Base-by-base conservation (phyloP, 2,329 filamentous ascomycete species). In the Cytospora chrysosperma region DNA sequence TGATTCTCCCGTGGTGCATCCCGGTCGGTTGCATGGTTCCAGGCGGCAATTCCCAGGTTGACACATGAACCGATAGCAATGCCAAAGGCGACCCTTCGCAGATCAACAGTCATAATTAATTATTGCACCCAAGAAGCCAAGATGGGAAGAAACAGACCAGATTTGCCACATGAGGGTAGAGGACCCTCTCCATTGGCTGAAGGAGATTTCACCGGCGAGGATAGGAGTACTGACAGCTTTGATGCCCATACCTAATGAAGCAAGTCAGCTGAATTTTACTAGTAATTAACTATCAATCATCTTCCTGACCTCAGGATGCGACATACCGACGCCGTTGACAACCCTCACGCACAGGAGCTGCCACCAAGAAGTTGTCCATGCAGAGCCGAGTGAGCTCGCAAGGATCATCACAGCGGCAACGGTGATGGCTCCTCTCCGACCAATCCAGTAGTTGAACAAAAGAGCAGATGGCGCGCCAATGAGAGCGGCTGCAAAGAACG, bases 171-270 rank as follows among this genome's bases (percentile, higher is more conserved):
- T 78, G 0, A 82, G 72, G 19, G 81, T 78, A 1, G 77, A 77
- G 15, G 78, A 79, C 1, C 79, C 80, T 68, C 79, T 73, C 79
- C 79, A 81, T 65, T 77, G 81, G 0, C 78, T 77, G 17, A 80
- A 74, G 0, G 79, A 77, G 0, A 78, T 80, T 68, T 82, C 80
- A 9, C 77, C 78, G 2, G 79, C 79, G 2, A 82, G 72, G 19
- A 81, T 79, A 0, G 79, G 77, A 0, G 79, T 78, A 43, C 78
- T 81, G 40, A 81, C 78, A 0, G 80, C 79, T 65, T 81, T 81
- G 28, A 82, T 74, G 0, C 79, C 79, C 79, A 82, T 82, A 1
- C 77, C 79, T 75, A 53, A 2, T 17, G 17, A 2, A 7, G 3
- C 17, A 6, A 26, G 49, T 52, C 4, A 58, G 26, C 3, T 6